Evolutionary conservation across 306 rosid genomes (phyloP), one percentile per base, ranked within the genome.

Genomic region (Carpinus fangiana): DNA sequence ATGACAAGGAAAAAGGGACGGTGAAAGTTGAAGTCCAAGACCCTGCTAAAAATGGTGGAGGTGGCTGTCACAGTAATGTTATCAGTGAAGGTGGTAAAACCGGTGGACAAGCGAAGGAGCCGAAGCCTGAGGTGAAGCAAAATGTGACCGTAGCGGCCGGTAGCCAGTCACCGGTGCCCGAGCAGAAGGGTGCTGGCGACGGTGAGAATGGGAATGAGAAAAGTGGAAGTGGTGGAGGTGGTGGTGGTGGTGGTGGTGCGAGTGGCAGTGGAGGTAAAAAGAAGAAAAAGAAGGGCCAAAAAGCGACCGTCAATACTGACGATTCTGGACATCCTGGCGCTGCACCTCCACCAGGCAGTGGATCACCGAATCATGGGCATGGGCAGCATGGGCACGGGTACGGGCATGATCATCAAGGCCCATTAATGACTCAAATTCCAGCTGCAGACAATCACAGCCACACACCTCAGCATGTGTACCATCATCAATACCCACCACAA

Each of bases 241-340:
- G 14, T 1, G 72, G 36, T 16, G 67, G 50, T 9, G 55, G 61
- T 17, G 81, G 78, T 0, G 65, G 82, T 9, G 11, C 8, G 10
- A 31, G 34, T n/a, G 53, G 76, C 3, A 41, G 80, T 3, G 90
- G 91, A 31, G 78, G 80, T 1, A 87, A 76, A 69, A 90, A 59
- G 89, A 84, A 77, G 71, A 90, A 82, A 74, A 84, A 71, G 61
- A 90, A 87, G 82, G 89, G 83, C 82, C 81, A 81, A 31, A 91
- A 80, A 50, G 80, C 76, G 70, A 80, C 74, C 45, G 65, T 16
- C 4, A 79, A 3, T 1, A 46, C 10, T n/a, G 85, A 70, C 1
- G 88, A 79, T n/a, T 84, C 74, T 10, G 88, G 74, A 72, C 82
- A 45, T 8, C 38, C 50, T 9, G 66, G 68, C 43, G 83, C 69